Conservation (phyloP, 1,284 basidiomycete genomes). For the Porodaedalea pini region DNA sequence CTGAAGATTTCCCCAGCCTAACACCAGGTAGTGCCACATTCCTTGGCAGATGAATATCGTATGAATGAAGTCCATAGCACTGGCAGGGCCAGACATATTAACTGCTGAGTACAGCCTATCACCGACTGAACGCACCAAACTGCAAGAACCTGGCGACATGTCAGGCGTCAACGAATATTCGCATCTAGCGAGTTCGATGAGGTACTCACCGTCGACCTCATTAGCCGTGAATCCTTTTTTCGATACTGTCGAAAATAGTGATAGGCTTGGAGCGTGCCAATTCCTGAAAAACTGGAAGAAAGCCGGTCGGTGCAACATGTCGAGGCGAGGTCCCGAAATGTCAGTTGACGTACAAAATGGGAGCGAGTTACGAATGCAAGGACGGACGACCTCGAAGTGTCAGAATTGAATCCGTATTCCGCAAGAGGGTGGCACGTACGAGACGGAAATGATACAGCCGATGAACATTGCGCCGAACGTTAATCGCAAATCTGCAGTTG, state of each 20-base stretch:
- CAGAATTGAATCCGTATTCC: neutral
- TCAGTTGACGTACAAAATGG: no score
- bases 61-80: constrained; percentile 18
- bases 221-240: constrained; percentile 6
- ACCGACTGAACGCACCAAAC: constrained; percentile 17
- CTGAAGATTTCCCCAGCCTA: constrained; percentile 11
- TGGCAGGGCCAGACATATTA: no score
- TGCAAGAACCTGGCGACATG: constrained; percentile 6
- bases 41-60: constrained; percentile 18
- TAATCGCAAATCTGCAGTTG: constrained; percentile 13
- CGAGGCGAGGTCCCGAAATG: no score
- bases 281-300: constrained; percentile 16
- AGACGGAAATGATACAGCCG: constrained; percentile 17
- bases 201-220: constrained; percentile 9
- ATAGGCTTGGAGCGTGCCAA: constrained; percentile 16
- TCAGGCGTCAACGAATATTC: neutral
- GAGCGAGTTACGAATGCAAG: no score
- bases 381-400: no score
- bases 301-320: no score
- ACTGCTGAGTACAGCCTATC: no score
- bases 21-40: constrained; percentile 17
- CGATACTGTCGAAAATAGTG: constrained; percentile 16
- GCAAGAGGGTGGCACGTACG: constrained; percentile 3
- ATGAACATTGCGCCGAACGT: constrained; percentile 20
- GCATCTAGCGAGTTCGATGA: neutral